These are phyloP conservation scores for Pseudonitzschia multistriata DNA, from an alignment of 108 stramenopile genomes.

Conservation along the genomic window DNA sequence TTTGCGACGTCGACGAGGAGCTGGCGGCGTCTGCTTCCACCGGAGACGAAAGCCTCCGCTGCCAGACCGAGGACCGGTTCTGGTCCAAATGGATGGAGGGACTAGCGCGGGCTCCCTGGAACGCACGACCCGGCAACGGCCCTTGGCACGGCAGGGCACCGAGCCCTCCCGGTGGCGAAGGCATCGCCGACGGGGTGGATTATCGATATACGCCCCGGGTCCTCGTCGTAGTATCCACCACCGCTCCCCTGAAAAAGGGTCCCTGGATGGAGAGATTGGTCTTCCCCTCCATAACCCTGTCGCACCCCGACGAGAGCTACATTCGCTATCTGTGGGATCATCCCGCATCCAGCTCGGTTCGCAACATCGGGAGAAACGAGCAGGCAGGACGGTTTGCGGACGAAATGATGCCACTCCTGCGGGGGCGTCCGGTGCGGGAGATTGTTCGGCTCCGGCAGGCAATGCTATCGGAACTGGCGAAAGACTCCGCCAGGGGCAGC, in stretches of 20 bases:
- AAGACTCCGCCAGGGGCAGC: not conserved
- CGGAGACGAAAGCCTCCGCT: conserved; percentile 42
- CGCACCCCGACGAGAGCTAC: conserved; percentile 57
- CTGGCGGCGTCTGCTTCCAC: conserved; percentile 19
- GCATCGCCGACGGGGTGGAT: not conserved
- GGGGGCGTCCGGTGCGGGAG: conserved; percentile 38
- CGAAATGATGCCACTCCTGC: conserved; percentile 12
- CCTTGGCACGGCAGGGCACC: no score
- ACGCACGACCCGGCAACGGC: no score
- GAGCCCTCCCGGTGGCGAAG: not conserved
- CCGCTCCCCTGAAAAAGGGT: conserved; percentile 45
- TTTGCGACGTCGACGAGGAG: conserved; percentile 62
- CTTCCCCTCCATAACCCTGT: conserved; percentile 44
- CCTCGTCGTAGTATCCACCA: conserved; percentile 61
- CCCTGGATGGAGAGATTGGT: conserved; percentile 52
- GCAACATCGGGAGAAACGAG: not conserved
- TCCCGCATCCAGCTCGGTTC: not conserved
- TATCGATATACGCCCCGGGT: conserved; percentile 33
- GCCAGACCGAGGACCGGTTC: conserved; percentile 56
- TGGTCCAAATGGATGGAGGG: conserved; percentile 51
- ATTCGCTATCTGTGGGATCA: conserved; percentile 55
- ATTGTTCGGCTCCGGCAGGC: conserved; percentile 26
- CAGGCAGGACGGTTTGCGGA: not conserved
- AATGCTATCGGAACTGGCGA: not conserved
- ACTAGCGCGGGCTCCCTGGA: no score